Percentiles rank a stretch among this genome's conserved stretches.
phyloP scores from a whole-genome alignment of 78 protist species.

The Dictyostelium brefeldianum region DNA sequence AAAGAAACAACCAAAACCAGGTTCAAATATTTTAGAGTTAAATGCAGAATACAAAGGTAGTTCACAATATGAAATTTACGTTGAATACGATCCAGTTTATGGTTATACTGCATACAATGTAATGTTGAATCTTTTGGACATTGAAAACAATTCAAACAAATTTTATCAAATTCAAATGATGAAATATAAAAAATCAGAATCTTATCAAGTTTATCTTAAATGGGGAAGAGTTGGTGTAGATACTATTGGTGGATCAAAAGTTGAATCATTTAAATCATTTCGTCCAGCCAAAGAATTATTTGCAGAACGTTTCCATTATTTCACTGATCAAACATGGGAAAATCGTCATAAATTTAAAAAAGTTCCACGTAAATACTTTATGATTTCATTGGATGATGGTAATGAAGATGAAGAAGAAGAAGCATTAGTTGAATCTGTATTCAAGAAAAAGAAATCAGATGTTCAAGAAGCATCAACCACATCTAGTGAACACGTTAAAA shows the following conservation, averaged over 20 bases:
- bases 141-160: slow-evolving; percentile 50
- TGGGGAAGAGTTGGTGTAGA: slow-evolving; percentile 82
- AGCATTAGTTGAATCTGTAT: neutral
- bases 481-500: neutral
- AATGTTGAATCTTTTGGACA: slow-evolving; percentile 73
- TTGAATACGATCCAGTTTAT: slow-evolving; percentile 26
- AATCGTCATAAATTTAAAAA: slow-evolving; percentile 67
- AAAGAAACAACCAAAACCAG: slow-evolving; percentile 69
- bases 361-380: slow-evolving; percentile 54
- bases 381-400: slow-evolving; percentile 82
- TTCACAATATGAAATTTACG: slow-evolving; percentile 39
- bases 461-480: neutral
- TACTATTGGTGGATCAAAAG: slow-evolving; percentile 50
- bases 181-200: neutral
- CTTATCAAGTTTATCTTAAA: neutral
- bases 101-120: slow-evolving; percentile 78
- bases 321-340: slow-evolving; percentile 62
- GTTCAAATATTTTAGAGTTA: slow-evolving; percentile 46
- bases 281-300: slow-evolving; percentile 24
- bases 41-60: neutral
- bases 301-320: slow-evolving; percentile 37
- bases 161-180: slow-evolving; percentile 77
- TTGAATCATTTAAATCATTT: neutral
- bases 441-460: slow-evolving; percentile 20
- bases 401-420: slow-evolving; percentile 75